Base-by-base conservation (phyloP, 306 rosid species). In the Quercus gilva region DNA sequence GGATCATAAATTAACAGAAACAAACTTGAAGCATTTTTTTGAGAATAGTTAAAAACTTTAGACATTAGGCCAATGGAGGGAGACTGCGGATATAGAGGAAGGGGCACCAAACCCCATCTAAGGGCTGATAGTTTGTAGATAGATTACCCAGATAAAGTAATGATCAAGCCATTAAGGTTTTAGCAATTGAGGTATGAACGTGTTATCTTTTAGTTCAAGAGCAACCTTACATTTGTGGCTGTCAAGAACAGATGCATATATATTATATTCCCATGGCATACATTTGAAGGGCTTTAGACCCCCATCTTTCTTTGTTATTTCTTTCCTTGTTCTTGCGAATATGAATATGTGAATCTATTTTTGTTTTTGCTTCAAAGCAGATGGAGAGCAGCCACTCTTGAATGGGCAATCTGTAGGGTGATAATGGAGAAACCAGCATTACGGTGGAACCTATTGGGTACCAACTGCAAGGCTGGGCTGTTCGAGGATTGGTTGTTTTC, bases 371-470 rank as follows among this genome's bases (percentile, higher is more conserved):
- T 67, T 77, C 23, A 59, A 75, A 64, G 82, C 91, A 90, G 96
- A 87, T 67, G 91, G 85, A 25, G 97, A 88, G 76, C 90, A 78
- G 8, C 87, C 78, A 1, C 84, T 63, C 63, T 67, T 72, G 75
- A 85, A 86, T 20, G 86, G 91, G 26, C 88, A 76, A 55, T 58
- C 92, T 49, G 67, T 85, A 73, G 87, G 82, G 78, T 81, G 69
- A 88, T 72, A 52, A 56, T 75, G 58, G 55, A 28, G 76, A 68
- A 59, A 31, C 26, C 21, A 56, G 71, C 64, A 73, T 13, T 78
- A 9, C 63, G 31, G 55, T 68, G 71, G 56, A 76, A 68, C 7
- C 18, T 73, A 35, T 53, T 7, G 26, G 51, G 35, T 20, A 73
- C 64, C 49, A 19, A n/a, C 26, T 8, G 12, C 45, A 41, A 35